Evolutionary conservation across 768 basidiomycete species (phyloP), one percentile per base, ranked within the genome.

Genomic region (Galerina sulciceps): DNA sequence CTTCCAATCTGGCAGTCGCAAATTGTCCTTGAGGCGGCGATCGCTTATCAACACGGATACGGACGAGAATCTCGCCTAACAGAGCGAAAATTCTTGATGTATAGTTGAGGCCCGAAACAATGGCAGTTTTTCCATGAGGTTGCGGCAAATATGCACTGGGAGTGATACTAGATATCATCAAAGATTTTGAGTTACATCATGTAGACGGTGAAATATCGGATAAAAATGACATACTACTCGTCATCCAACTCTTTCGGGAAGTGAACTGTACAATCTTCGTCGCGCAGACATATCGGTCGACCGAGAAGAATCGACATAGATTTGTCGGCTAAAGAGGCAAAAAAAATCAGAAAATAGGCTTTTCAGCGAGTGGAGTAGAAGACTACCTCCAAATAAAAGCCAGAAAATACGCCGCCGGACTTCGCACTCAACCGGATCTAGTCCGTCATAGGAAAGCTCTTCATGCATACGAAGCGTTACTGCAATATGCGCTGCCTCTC

Each of bases 181-280:
- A 61, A 59, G 62, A 53, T 31, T 31, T n/a, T 31, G 54, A 57
- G 55, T 59, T 55, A 44, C 53, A 65, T 64, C 62, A 61, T 67
- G 37, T 59, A 65, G 35, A 53, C 62, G 71, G 71, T 61, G 63
- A 67, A 75, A 71, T 40, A 57, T 75, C 69, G 63, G 51, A 46
- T 63, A 55, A 55, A 63, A 65, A 52, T 38, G 36, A 63, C 55
- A 85, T 74, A 93, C 91, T 92, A 93, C 77, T 93, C 91, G 69
- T 94, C 91, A 73, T 94, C 91, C 57, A 94, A 77, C 74, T 94
- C 91, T 73, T 88, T 90, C 23, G 92, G 92, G 75, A 93, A 93
- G 70, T 92, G 88, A 2, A 92, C 85, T 9, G 91, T 93, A 73
- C 93, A 94, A 71, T 96, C 94, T 70, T 95, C 94, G 67, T 94